Base-by-base conservation (phyloP, 1,139 yeast species). In the Diutina sp. region DNA sequence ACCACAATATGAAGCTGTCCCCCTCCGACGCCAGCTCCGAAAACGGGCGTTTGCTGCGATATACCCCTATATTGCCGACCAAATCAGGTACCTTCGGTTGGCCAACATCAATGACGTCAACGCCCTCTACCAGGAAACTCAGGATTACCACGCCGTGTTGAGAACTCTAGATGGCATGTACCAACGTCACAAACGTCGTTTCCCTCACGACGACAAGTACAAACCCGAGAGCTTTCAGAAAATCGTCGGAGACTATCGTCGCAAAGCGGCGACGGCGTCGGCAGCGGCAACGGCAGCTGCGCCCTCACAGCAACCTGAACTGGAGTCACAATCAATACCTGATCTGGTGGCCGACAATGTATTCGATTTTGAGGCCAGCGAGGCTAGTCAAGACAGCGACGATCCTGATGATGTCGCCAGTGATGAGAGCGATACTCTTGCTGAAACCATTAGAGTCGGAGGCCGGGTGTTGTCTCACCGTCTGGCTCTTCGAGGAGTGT, bases 51-150 rank as follows among this genome's bases (percentile, higher is more conserved):
- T 77, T 60, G 72, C 80, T 2, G 72, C 77, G 62, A 70, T 78
- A 2, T 79, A 76, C 62, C 81, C 81, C 0, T 77, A 77, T 60
- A 61, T 77, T 28, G 76, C 79, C 3, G 81, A 77, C 60, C 78
- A 75, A 59, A 79, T 78, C 2, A 77, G 74, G 58, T 76, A 76
- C 67, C 65, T 77, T 54, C 80, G 77, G 1, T 64, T 77, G 11
- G 67, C 77, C 9, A 67, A 70, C 53, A 63, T 68, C 3, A 70
- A 69, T 41, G 69, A 71, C 56, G 65, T 76, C 58, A 75, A 76
- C 62, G 74, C 72, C 47, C 60, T 76, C 53, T 76, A 72, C 60
- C 70, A 68, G 54, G 72, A 70, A 16, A 66, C 65, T 50, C 70
- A 69, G 28, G 72, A 75, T 56, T 62, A 74, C 21, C 72, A 69